These are phyloP conservation scores for Craspedostauros australis DNA, from an alignment of 108 stramenopile species.

Conservation along the genomic window DNA sequence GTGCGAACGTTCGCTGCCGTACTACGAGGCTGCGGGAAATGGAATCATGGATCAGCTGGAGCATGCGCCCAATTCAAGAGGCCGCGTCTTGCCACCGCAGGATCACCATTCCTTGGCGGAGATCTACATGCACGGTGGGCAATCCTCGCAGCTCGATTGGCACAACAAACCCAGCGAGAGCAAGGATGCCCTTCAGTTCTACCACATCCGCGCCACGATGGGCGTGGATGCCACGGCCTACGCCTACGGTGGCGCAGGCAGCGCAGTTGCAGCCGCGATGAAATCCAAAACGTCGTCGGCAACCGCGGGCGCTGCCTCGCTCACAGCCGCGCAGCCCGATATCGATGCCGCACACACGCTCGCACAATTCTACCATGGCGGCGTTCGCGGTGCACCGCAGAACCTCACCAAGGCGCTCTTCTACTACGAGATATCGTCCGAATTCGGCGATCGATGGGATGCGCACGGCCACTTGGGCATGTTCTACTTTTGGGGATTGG, in stretches of 20 bases:
- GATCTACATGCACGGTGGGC: slow-evolving; percentile 77
- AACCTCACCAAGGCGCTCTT: slow-evolving; percentile 66
- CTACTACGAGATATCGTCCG: slow-evolving; percentile 73
- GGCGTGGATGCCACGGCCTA: slow-evolving; percentile 4
- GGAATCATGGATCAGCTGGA: slow-evolving; percentile 73
- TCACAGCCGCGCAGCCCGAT: slow-evolving; percentile 38
- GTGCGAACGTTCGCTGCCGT: slow-evolving; percentile 65
- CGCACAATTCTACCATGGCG: slow-evolving; percentile 67
- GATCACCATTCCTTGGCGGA: slow-evolving; percentile 69
- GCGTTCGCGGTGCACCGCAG: slow-evolving; percentile 67
- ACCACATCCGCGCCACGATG: slow-evolving; percentile 55
- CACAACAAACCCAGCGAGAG: slow-evolving; percentile 80
- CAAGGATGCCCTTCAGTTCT: slow-evolving; percentile 80
- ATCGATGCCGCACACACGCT: slow-evolving; percentile 59
- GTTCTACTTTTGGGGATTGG: slow-evolving; percentile 78
- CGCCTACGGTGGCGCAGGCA: neutral
- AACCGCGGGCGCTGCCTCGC: neutral
- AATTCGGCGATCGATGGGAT: slow-evolving; percentile 62
- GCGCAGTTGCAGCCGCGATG: neutral
- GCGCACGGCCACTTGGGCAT: slow-evolving; percentile 66
- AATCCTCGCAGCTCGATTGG: slow-evolving; percentile 48
- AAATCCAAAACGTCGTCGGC: neutral
- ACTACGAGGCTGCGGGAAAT: slow-evolving; percentile 77
- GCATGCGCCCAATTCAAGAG: slow-evolving; percentile 39
- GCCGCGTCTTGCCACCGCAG: slow-evolving; percentile 60